These are phyloP conservation scores for Zygosaccharomyces sapae DNA, from an alignment of 1,139 yeast species.

Conservation along the genomic window DNA sequence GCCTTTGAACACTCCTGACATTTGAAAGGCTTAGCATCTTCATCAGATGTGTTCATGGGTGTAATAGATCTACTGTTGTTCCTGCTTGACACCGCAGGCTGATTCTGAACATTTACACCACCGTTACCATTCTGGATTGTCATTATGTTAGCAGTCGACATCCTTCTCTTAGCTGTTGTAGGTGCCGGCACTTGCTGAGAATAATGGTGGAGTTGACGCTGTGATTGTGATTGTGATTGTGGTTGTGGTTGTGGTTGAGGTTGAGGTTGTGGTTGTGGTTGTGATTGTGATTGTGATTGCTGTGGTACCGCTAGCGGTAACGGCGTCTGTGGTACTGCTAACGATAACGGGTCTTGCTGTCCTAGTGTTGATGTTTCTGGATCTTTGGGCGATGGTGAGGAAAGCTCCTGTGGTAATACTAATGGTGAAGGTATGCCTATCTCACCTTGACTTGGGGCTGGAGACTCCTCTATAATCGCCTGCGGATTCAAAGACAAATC, in stretches of 20 bases:
- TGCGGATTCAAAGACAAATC: conserved; percentile 13
- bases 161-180: conserved; percentile 7
- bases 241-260: too few species aligned
- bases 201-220: background rate
- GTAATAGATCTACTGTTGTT: conserved; percentile 21
- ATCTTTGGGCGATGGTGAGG: conserved; percentile 9
- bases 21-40: conserved; percentile 39
- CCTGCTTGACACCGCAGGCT: conserved; percentile 3
- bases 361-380: background rate
- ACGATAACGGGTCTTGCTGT: background rate
- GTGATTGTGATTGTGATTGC: too few species aligned
- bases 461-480: conserved; percentile 11
- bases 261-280: too few species aligned
- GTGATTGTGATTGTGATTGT: background rate
- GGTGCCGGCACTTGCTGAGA: conserved; percentile 13
- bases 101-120: conserved; percentile 1
- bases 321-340: too few species aligned
- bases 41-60: conserved; percentile 29
- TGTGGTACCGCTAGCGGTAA: too few species aligned
- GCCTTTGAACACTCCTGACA: conserved; percentile 39
- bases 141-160: conserved; percentile 12
- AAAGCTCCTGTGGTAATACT: background rate
- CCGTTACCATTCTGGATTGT: conserved; percentile 11
- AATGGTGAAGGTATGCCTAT: background rate
- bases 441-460: background rate